These are phyloP conservation scores for Triticum urartu DNA, from an alignment of 176 grass and related monocot genomes.

Conservation along the genomic window DNA sequence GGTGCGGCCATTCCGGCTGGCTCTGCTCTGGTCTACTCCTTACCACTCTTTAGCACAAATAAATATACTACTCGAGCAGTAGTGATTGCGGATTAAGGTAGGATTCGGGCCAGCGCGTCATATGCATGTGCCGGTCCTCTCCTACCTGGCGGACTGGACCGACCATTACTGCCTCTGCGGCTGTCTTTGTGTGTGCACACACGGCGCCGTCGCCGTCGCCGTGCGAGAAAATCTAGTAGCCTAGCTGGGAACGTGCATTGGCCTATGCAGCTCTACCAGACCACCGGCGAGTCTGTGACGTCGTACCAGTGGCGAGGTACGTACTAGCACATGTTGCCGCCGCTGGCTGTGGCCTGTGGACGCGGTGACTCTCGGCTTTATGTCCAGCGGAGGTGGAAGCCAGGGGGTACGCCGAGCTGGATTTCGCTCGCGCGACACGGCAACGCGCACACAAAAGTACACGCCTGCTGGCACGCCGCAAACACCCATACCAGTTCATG, in stretches of 20 bases:
- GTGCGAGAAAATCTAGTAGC: neutral
- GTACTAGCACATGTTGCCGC: neutral
- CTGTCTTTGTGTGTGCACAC: neutral
- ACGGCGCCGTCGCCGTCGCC: neutral
- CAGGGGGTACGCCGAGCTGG: neutral
- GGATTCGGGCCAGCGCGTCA: neutral
- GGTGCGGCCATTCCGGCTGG: neutral
- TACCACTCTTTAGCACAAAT: neutral
- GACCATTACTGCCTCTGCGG: neutral
- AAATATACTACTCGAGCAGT: neutral
- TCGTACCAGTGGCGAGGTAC: neutral
- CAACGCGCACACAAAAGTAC: neutral
- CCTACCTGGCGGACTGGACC: neutral
- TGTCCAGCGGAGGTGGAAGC: neutral
- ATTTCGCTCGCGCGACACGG: neutral
- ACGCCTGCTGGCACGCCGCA: neutral
- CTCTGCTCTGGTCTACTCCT: neutral
- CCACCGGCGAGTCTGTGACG: neutral
- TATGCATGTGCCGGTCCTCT: neutral
- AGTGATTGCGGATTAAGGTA: neutral
- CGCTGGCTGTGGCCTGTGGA: neutral
- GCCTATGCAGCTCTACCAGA: neutral
- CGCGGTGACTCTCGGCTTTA: constrained; percentile 18
- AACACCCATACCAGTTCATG: neutral
- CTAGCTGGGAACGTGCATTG: neutral